Evolutionary conservation across 2,329 filamentous ascomycete genomes (phyloP).

Genomic region (Colletotrichum limetticola): DNA sequence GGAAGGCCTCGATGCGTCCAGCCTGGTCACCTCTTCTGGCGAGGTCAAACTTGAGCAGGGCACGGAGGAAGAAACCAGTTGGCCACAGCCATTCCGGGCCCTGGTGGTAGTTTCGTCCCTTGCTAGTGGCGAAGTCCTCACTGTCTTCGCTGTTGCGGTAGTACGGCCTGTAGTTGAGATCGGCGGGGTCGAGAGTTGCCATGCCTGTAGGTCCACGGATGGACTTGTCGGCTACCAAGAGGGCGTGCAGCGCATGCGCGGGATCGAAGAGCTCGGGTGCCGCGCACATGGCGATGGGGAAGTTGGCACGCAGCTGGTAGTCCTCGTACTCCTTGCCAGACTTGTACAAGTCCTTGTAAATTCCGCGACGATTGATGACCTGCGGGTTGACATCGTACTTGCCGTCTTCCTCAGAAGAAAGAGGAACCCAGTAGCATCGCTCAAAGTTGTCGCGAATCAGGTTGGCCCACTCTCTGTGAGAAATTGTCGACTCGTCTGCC

Average conservation of each 20-base stretch:
- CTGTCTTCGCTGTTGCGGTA: constrained; percentile 97
- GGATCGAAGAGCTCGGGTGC: constrained; percentile 88
- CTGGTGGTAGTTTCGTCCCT: constrained; percentile 97
- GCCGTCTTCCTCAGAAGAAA: constrained; percentile 73
- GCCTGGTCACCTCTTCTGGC: constrained; percentile 70
- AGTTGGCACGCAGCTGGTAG: constrained; percentile 95
- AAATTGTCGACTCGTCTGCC: constrained; percentile 68
- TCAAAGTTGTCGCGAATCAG: constrained; percentile 90
- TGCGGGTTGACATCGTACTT: constrained; percentile 83
- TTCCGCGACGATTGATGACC: constrained; percentile 89
- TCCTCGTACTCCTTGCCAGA: constrained; percentile 97
- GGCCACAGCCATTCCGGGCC: constrained; percentile 99
- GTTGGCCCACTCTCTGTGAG: constrained; percentile 81
- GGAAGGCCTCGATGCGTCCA: constrained; percentile 87
- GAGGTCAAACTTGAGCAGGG: constrained; percentile 90
- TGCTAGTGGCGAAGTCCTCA: constrained; percentile 88
- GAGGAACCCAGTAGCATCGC: constrained; percentile 87
- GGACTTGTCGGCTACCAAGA: constrained; percentile 81
- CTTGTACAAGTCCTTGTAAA: constrained; percentile 97
- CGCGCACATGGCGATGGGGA: constrained; percentile 94
- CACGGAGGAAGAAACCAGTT: constrained; percentile 93
- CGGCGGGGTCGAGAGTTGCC: constrained; percentile 92
- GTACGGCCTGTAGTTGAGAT: constrained; percentile 93
- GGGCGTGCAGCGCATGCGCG: constrained; percentile 79
- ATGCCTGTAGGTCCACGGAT: constrained; percentile 92